Evolutionary conservation across 2,329 filamentous ascomycete genomes (phyloP), one percentile per base, ranked within the genome.

Genomic region (Berkeleyomyces rouxiae): DNA sequence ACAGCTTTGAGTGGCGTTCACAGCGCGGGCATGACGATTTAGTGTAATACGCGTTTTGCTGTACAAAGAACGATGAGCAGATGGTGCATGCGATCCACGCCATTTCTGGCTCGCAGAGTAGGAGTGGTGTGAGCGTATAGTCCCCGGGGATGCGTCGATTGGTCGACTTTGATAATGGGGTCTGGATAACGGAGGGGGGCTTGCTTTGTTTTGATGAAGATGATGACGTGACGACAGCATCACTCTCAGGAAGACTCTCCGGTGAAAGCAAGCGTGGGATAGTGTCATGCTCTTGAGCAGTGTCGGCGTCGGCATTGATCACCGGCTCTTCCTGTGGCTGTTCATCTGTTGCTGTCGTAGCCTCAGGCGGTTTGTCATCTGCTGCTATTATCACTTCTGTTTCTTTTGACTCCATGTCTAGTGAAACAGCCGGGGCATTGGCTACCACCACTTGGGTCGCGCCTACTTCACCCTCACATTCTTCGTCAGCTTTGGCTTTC

Each of bases 1-100:
- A 99, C 0, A 99, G 76, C 75, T 95, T 97, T 13, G 88, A 95
- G 70, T 99, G 93, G 0, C 93, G 83, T 74, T 99, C 93, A 72
- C 93, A 99, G 5, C 93, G 83, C 3, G 90, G 91, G 71, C 93
- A 99, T 13, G 89, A 86, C 58, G 87, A 84, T 61, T 86, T 83
- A 0, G 91, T 96, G 67, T 85, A 86, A 71, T 95, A 96, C 0
- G 89, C 90, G 66, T 97, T 87, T 47, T 83, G 80, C 72, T 97
- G 92, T 4, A 97, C 86, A 70, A 97, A 99, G 65, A 85, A 83
- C 0, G 80, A 80, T 59, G 82, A 81, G 74, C 93, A 99, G 36
- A 87, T 90, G 60, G 84, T 88, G 74, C 93, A 99, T 66, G 90
- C 83, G 53, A 95, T 88, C 92, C 91, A 97, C 70, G 78, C 90